Evolutionary conservation across 306 rosid species (phyloP).

Genomic region (Castanea crenata): DNA sequence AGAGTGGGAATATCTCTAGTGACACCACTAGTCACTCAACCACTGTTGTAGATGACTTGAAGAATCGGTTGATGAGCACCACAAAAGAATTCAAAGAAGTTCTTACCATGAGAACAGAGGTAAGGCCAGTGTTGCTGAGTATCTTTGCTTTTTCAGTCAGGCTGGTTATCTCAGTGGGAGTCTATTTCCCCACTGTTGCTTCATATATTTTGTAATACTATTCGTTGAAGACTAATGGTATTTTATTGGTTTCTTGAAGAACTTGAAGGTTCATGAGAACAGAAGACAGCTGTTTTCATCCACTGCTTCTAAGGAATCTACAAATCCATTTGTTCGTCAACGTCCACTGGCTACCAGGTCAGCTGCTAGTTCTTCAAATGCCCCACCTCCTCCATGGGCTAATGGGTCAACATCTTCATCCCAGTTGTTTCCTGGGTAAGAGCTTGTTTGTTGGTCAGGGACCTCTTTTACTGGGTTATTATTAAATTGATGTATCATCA

Average conservation of each 20-base stretch:
- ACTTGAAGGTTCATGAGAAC: conserved; percentile 87
- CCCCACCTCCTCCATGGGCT: conserved; percentile 90
- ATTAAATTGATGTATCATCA: neutral
- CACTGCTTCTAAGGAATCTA: conserved; percentile 70
- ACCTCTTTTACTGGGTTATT: neutral
- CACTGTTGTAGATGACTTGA: conserved; percentile 89
- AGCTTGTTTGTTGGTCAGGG: conserved; percentile 10
- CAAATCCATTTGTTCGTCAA: conserved; percentile 93
- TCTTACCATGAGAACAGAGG: conserved; percentile 96
- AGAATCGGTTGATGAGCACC: conserved; percentile 84
- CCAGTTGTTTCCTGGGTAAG: conserved; percentile 63
- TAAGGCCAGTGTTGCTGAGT: conserved; percentile 20
- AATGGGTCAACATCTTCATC: conserved; percentile 62
- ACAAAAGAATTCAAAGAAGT: conserved; percentile 97
- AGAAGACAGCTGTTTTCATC: conserved; percentile 87
- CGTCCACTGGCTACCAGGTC: conserved; percentile 81
- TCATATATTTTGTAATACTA: neutral
- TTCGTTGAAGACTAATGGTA: neutral
- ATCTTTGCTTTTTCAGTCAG: conserved; percentile 1
- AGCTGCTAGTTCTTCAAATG: conserved; percentile 66
- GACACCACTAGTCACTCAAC: conserved; percentile 90
- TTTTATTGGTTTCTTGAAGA: conserved; percentile 49
- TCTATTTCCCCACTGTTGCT: neutral
- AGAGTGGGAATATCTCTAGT: conserved; percentile 66
- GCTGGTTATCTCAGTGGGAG: neutral